phyloP scores from a whole-genome alignment of 2,329 filamentous ascomycete genomes.

The Corynespora cassiicola region DNA sequence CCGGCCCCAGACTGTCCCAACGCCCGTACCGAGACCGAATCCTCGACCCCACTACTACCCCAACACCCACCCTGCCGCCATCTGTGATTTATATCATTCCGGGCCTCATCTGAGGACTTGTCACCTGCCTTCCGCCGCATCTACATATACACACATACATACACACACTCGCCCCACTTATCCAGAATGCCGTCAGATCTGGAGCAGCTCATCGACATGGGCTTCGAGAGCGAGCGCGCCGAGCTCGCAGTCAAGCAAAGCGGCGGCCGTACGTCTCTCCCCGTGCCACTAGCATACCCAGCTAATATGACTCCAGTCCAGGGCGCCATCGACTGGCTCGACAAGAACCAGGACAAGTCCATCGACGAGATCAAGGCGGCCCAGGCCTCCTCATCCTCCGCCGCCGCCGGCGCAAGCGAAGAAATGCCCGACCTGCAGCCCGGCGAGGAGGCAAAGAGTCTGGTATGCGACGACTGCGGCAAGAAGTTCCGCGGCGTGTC shows the following conservation, averaged over 20 bases:
- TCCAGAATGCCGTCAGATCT: slow-evolving; percentile 60
- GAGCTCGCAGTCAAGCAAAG: slow-evolving; percentile 84
- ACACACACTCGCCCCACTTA: slow-evolving; percentile 12
- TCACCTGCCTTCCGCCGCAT: too few relatives aligned
- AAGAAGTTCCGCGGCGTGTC: slow-evolving; percentile 85
- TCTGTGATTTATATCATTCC: too few relatives aligned
- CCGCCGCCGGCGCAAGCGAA: slow-evolving; percentile 45
- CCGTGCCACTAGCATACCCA: slow-evolving; percentile 3
- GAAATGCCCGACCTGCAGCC: slow-evolving; percentile 71
- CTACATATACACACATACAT: slow-evolving; percentile 7
- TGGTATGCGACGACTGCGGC: slow-evolving; percentile 93
- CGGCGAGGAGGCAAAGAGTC: slow-evolving; percentile 76
- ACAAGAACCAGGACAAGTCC: slow-evolving; percentile 86
- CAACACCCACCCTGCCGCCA: too few relatives aligned
- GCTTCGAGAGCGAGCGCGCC: slow-evolving; percentile 82
- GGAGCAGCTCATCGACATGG: slow-evolving; percentile 69
- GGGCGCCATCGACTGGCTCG: slow-evolving; percentile 92
- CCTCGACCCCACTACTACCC: too few relatives aligned
- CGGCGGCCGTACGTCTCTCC: slow-evolving; percentile 70
- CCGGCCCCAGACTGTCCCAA: too few relatives aligned
- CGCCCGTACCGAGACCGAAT: too few relatives aligned
- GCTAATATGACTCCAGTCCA: slow-evolving; percentile 65
- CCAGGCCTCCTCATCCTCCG: slow-evolving; percentile 43
- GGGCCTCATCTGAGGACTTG: too few relatives aligned
- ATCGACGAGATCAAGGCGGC: slow-evolving; percentile 76